Conservation (phyloP, 2,329 filamentous ascomycete species). For the Cladorrhinum sp. region DNA sequence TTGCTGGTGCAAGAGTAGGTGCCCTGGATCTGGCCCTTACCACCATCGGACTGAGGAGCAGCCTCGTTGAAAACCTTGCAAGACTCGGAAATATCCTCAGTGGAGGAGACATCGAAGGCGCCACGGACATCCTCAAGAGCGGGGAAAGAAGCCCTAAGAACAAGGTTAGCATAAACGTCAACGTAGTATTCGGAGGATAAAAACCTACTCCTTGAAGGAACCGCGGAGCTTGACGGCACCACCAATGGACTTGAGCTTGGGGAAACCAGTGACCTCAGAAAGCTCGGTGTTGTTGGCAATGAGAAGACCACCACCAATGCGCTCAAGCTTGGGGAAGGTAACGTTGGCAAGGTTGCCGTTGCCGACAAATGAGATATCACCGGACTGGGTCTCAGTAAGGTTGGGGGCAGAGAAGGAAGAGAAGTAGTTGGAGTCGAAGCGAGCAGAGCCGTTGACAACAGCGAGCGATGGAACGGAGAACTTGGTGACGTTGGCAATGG, state of each 20-base stretch:
- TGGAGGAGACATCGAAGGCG: conserved; percentile 67
- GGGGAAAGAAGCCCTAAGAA: conserved; percentile 65
- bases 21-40: conserved; percentile 46
- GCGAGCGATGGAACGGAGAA: conserved; percentile 71
- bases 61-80: conserved; percentile 54
- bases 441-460: conserved; percentile 72
- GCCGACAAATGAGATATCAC: conserved; percentile 60
- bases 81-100: conserved; percentile 54
- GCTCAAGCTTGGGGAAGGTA: conserved; percentile 65
- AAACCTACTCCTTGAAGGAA: conserved; percentile 74
- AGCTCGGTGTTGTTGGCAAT: conserved; percentile 89
- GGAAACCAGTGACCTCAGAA: conserved; percentile 62
- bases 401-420: conserved; percentile 61
- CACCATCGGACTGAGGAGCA: conserved; percentile 36
- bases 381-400: conserved; percentile 62
- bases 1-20: conserved; percentile 49
- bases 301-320: conserved; percentile 73
- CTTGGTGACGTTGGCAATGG: conserved; percentile 73
- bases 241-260: conserved; percentile 62
- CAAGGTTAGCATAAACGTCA: conserved; percentile 30
- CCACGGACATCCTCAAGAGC: conserved; percentile 65
- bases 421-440: conserved; percentile 79
- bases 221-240: conserved; percentile 85
- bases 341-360: conserved; percentile 68
- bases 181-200: not conserved